Evolutionary conservation across 768 basidiomycete species (phyloP), one percentile per base, ranked within the genome.

Genomic region (Trametes punicea): DNA sequence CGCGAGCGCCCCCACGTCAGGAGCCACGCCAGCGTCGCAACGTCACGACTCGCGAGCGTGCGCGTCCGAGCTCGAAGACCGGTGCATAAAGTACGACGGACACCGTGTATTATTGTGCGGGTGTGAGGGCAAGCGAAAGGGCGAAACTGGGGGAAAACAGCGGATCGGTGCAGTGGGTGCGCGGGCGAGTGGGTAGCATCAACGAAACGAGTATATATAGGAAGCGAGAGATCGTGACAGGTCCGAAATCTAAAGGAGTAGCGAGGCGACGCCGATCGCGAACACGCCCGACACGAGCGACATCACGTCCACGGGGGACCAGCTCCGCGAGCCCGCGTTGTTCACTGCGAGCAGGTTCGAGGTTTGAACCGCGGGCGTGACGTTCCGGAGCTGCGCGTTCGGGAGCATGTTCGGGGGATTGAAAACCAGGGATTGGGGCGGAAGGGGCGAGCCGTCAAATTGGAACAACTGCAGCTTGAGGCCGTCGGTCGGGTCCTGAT

Each of bases 401-500:
- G 94, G 94, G 27, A 93, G 74, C 93, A 97, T 96, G 71, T 84
- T 88, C 23, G 94, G 92, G 9, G 85, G 81, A 13, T 76, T 50
- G n/a, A 88, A 82, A 23, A 87, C 46, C 39, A 73, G 82, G 76
- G 81, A 85, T 74, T 81, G 71, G 5, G 91, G 91, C 0, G 91
- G 79, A 31, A 92, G 70, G 1, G 90, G 87, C 0, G 82, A 65
- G 1, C 92, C 93, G 64, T 96, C 90, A 54, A 78, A 91, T 61
- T 81, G 73, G 76, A 87, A 90, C 51, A 98, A 60, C 63, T 89
- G 87, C 4, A 98, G 78, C 60, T 88, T 86, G 67, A 76, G 81
- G 7, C 85, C 88, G 10, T 73, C 68, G 3, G 63, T 71, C 0
- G 80, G 65, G 61, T 97, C 94, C 57, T 75, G 68, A 73, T 82